Base-by-base conservation (phyloP, 164 flowering plant species). In the Tetracentron sinense region DNA sequence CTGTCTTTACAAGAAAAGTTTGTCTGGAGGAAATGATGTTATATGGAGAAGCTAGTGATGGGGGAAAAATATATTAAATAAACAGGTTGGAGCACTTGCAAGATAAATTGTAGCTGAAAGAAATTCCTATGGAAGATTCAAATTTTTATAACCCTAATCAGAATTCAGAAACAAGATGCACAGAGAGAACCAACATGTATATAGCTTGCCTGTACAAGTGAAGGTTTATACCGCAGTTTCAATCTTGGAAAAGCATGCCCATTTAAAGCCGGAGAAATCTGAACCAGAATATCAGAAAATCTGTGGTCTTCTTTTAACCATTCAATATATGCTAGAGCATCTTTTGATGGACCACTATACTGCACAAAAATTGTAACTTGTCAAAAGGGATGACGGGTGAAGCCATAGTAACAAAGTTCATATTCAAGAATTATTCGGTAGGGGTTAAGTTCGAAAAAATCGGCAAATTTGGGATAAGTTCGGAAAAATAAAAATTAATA, bases 221-320 rank as follows among this genome's bases (percentile, higher is more conserved):
- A 85, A 42, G 92, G 95, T 81, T 87, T 94, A 69, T 90, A 89
- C 46, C 88, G 94, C 74, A 94, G 75, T 81, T 86, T 90, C 73
- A 94, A 64, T 66, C 80, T 82, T 23, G 97, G 98, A 67, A 94
- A 94, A 7, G 96, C 85, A 79, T 94, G 98, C 38, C 90, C 89
- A 71, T 74, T 75, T 29, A 56, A 15, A 50, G 96, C 75, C 16
- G 91, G 89, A 76, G 98, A 89, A 52, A 82, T 72, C 74, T 94
- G 98, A 67, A 90, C 88, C 59, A 89, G 65, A 57, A 90, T 69
- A 74, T 86, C 87, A 52, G 85, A 79, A 77, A 90, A 87, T 53
- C 87, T 88, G 3, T 42, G 46, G 60, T 90, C 96, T 68, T 83
- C 83, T 71, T 68, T 86, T 42, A 94, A 60, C 98, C 98, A 90